Base-by-base conservation (phyloP, 2,329 filamentous ascomycete genomes). In the Sclerotinia nivalis region DNA sequence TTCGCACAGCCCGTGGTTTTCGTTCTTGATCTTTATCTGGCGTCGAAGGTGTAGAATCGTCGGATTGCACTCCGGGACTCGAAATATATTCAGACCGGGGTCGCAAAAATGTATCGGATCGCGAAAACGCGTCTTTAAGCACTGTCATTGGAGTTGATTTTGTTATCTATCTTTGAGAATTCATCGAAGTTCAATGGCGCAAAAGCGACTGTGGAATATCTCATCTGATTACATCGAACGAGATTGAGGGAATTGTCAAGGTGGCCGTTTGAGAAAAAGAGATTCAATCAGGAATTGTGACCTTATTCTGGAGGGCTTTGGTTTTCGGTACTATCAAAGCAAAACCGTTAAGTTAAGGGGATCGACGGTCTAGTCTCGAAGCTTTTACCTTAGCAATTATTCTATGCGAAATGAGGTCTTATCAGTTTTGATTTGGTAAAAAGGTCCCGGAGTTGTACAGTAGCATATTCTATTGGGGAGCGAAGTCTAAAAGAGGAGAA, bases 1-100 rank as follows among this genome's bases (percentile, higher is more conserved):
- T 89, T 75, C 88, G 86, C 69, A 76, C 72, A 61, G 73, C 70
- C 72, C 75, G 75, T 60, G 72, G 71, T 71, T 72, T 75, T 66
- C 72, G 71, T 55, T 69, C 66, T 66, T 73, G 68, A 34, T 75
- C 73, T 62, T 49, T 69, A 60, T 75, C 70, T 68, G 66, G 52
- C 31, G 73, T 70, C 62, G 71, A 61, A 55, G 71, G 60, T 40
- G 65, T 55, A 54, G 72, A 69, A 70, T 73, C 61, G 34, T 69
- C 31, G 49, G 66, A 64, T 54, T 69, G 66, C 61, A 25, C 18
- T 34, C 72, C 31, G n/a, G 68, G 25, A 50, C 43, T 69, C 50
- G 50, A 66, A 40, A 58, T 58, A 43, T 65, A 65, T 56, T 69
- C 68, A n/a, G 72, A 71, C 69, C 61, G 70, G 71, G 72, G 71